Percentiles rank a stretch among this genome's conserved stretches.
Evolutionary conservation across 768 basidiomycete species (phyloP).

Genomic region (Podaxis carcinomalis): DNA sequence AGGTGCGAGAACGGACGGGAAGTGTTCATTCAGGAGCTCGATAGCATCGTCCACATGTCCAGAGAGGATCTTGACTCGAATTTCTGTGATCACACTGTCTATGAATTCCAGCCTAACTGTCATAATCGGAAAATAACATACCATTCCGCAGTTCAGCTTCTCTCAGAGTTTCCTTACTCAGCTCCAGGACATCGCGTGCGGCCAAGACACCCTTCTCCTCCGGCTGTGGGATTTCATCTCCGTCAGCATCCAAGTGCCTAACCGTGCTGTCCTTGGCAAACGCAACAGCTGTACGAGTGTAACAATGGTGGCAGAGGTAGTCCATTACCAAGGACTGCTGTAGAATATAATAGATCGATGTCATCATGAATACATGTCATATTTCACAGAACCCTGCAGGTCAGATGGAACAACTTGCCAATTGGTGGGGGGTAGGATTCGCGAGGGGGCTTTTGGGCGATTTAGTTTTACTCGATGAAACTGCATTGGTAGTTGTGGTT

Average conservation of each 20-base stretch:
- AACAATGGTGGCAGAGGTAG: slow-evolving; percentile 73
- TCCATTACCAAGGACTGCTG: slow-evolving; percentile 70
- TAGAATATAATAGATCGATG: not conserved
- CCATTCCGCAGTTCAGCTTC: slow-evolving; percentile 9
- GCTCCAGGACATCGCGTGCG: slow-evolving; percentile 24
- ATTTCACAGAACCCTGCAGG: not conserved
- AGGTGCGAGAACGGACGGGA: slow-evolving; percentile 61
- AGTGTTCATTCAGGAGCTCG: slow-evolving; percentile 61
- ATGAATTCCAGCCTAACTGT: not conserved
- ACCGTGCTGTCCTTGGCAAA: slow-evolving; percentile 63
- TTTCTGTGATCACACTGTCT: slow-evolving; percentile 40
- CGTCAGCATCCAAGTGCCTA: slow-evolving; percentile 63
- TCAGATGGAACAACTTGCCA: slow-evolving; percentile 28
- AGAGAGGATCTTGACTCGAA: slow-evolving; percentile 62
- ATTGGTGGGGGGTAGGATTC: slow-evolving; percentile 36
- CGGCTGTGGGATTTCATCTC: slow-evolving; percentile 51
- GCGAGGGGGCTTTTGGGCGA: slow-evolving; percentile 16
- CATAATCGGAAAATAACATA: not conserved
- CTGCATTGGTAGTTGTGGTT: not conserved
- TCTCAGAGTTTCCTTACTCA: slow-evolving; percentile 19
- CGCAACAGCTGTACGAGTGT: slow-evolving; percentile 63
- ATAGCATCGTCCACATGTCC: slow-evolving; percentile 76
- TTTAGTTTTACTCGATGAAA: slow-evolving; percentile 1
- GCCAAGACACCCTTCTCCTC: slow-evolving; percentile 16
- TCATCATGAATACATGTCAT: slow-evolving; percentile 1